Evolutionary conservation across 1,139 yeast genomes (phyloP), one percentile per base, ranked within the genome.

Genomic region (Kazachstania sp.): DNA sequence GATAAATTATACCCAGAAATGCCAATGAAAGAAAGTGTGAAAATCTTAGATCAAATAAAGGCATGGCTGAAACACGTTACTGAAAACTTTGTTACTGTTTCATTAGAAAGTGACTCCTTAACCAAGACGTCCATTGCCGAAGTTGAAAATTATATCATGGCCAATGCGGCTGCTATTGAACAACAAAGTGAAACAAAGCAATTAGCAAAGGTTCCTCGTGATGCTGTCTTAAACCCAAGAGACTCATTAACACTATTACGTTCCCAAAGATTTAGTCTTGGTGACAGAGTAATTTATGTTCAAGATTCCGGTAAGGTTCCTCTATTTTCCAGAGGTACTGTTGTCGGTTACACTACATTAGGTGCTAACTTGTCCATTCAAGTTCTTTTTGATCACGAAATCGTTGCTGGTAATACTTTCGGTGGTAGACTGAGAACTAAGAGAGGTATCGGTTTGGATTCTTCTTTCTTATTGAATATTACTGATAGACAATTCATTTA

Each of bases 251-350:
- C 84, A 58, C 73, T 82, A 54, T 73, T 94, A 56, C 77, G 84
- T 52, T 74, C 77, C 44, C 99, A 94, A 69, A 70, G 73, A 45
- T 94, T 92, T 62, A 77, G 77, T 36, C 72, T 94, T 36, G 98
- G 98, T 57, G 97, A 92, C 61, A 78, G 98, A 51, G 86, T 94
- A 37, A 78, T 86, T 32, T 88, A 86, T 57, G 86, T 88, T 28
- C 83, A 85, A 59, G 87, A 83, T 58, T 81, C 86, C 36, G 97
- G 97, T 49, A 88, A 87, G 61, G 95, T 90, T 15, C 95, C 97
- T 34, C 69, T 82, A 49, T 86, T 84, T 60, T 77, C 88, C 20
- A 83, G 86, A 58, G 99, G 99, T 63, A 88, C 97, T 1, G 95
- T 92, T 47, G 84, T 86, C 46, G 88, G 92, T 4, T 81, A 86